A percentile compares a stretch with the other conserved stretches of the same genome.
These are phyloP conservation scores for Phytophthora fragariae DNA, from an alignment of 352 stramenopile species.

Conservation along the genomic window DNA sequence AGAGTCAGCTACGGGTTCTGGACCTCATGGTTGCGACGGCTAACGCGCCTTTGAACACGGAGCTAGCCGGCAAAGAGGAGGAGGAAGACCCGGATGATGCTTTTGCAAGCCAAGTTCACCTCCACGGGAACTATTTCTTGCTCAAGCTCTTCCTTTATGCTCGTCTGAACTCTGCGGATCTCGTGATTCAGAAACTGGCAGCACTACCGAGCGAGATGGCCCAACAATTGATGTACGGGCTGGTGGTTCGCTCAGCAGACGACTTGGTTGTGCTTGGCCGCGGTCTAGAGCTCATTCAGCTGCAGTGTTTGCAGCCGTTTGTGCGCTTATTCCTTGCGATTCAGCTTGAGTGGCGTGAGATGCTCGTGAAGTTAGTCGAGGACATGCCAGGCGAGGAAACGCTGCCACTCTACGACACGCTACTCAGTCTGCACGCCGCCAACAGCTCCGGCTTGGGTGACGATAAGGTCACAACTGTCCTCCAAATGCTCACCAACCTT, in stretches of 20 bases:
- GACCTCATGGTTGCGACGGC: conserved; percentile 40
- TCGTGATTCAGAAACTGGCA: conserved; percentile 58
- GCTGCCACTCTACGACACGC: conserved; percentile 48
- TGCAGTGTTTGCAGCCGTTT: conserved; percentile 41
- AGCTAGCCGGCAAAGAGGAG: neutral
- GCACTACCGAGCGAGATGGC: conserved; percentile 34
- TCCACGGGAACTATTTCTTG: conserved; percentile 30
- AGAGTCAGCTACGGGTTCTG: conserved; percentile 47
- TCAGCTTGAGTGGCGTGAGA: conserved; percentile 28
- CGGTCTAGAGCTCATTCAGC: conserved; percentile 46
- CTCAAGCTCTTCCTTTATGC: conserved; percentile 62
- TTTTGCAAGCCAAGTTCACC: conserved; percentile 6
- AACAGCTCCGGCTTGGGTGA: neutral
- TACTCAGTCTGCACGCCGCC: conserved; percentile 37
- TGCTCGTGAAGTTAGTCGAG: conserved; percentile 52
- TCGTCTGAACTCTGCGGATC: conserved; percentile 43
- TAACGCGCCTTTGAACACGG: conserved; percentile 20
- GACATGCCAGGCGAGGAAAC: conserved; percentile 52
- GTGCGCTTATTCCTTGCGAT: conserved; percentile 49
- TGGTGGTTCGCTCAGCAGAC: conserved; percentile 37
- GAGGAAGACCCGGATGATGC: conserved; percentile 23
- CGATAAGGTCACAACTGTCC: conserved; percentile 34
- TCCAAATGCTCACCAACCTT: conserved; percentile 52
- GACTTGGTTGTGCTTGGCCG: conserved; percentile 51
- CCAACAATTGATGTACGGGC: conserved; percentile 35